These are phyloP conservation scores for Cutaneotrichosporon sp. DNA, from an alignment of 1,284 basidiomycete species.

Conservation along the genomic window DNA sequence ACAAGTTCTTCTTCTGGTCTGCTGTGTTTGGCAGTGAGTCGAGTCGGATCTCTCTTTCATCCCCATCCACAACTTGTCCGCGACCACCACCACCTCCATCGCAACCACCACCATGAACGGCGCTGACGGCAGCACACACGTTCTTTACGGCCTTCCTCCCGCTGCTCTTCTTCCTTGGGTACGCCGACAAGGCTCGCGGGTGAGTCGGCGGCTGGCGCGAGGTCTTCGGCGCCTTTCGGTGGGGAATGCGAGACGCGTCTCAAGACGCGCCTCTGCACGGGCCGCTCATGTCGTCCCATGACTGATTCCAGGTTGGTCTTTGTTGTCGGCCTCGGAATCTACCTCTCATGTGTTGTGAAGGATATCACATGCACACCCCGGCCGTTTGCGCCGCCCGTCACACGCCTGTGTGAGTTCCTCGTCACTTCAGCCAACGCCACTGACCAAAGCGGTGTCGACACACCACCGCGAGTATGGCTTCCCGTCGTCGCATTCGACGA, in stretches of 20 bases:
- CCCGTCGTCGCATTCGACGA: slow-evolving; percentile 93
- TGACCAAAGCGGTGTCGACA: slow-evolving; percentile 66
- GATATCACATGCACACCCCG: slow-evolving; percentile 88
- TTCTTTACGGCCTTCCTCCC: slow-evolving; percentile 93
- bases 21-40: slow-evolving; percentile 70
- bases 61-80: no score
- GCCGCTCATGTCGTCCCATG: no score
- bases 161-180: slow-evolving; percentile 82
- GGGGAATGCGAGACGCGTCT: slow-evolving; percentile 1
- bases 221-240: not conserved
- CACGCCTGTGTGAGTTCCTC: slow-evolving; percentile 60
- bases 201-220: not conserved
- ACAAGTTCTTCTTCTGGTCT: slow-evolving; percentile 86
- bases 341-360: slow-evolving; percentile 77
- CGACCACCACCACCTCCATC: not conserved
- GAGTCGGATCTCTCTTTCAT: not conserved
- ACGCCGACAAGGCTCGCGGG: slow-evolving; percentile 60
- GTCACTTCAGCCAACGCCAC: not conserved
- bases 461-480: slow-evolving; percentile 72
- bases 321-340: slow-evolving; percentile 77
- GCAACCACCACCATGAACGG: not conserved
- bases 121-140: slow-evolving; percentile 62
- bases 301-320: slow-evolving; percentile 61
- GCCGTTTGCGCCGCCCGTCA: slow-evolving; percentile 86
- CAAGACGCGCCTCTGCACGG: not conserved